Percentiles rank a stretch among this genome's conserved stretches.
phyloP scores from a whole-genome alignment of 805 yeast species.

The Kazachstania bromeliacearum region DNA sequence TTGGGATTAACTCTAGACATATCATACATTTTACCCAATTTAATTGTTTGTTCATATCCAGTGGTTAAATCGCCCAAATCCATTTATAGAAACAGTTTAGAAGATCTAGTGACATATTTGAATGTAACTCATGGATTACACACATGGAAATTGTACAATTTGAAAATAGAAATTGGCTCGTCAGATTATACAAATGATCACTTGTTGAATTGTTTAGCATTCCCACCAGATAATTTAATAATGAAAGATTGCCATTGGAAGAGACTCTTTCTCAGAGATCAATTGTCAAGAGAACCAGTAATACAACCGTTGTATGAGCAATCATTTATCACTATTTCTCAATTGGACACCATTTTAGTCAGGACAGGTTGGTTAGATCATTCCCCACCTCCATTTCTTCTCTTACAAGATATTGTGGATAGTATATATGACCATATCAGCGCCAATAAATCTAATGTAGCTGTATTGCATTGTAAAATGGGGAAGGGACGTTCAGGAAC shows the following conservation, averaged over 20 bases:
- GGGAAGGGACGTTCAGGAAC: slow-evolving; percentile 92
- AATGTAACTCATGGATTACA: slow-evolving; percentile 35
- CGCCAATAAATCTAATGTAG: slow-evolving; percentile 35
- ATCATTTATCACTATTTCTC: neutral
- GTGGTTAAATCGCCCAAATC: slow-evolving; percentile 35
- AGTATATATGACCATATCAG: slow-evolving; percentile 39
- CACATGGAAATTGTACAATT: slow-evolving; percentile 67
- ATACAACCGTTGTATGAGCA: too few species aligned
- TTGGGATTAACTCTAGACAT: slow-evolving; percentile 43
- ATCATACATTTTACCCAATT: slow-evolving; percentile 51
- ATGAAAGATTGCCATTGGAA: neutral
- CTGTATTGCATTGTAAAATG: slow-evolving; percentile 75
- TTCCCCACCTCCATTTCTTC: slow-evolving; percentile 54
- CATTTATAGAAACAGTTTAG: slow-evolving; percentile 44
- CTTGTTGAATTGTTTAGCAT: slow-evolving; percentile 4
- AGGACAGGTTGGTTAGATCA: slow-evolving; percentile 65
- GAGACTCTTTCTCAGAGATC: neutral
- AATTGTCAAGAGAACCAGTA: neutral
- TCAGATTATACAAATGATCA: slow-evolving; percentile 29
- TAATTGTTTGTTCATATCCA: slow-evolving; percentile 76
- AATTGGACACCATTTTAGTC: neutral
- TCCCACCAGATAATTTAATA: neutral
- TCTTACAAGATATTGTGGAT: slow-evolving; percentile 37
- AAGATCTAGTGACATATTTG: slow-evolving; percentile 42
- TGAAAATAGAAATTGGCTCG: slow-evolving; percentile 48